phyloP scores from a whole-genome alignment of 2,329 filamentous ascomycete genomes.

The Pseudocercospora fuligena region DNA sequence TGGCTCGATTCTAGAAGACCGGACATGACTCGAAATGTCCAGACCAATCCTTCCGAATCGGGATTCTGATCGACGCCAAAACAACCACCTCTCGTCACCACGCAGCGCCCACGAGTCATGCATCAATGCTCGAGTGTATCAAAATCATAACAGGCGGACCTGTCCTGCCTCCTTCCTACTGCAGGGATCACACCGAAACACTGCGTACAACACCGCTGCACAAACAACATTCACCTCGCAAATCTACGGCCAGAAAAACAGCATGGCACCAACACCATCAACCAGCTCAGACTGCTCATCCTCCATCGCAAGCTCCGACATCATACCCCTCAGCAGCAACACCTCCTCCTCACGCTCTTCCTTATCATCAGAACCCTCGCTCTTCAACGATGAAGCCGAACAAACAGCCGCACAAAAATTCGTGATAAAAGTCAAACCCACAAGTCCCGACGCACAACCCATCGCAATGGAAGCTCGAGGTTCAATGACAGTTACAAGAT shows the following conservation, averaged over 20 bases:
- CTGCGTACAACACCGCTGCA: background rate
- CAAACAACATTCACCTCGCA: too few species aligned
- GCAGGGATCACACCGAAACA: background rate
- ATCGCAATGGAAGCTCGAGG: background rate
- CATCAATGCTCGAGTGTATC: background rate
- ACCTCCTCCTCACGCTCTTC: background rate
- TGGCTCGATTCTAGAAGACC: background rate
- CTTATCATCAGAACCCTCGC: background rate
- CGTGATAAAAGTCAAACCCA: background rate
- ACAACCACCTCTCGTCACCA: conserved; percentile 2
- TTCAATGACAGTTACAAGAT: background rate
- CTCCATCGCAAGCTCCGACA: background rate
- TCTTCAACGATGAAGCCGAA: conserved; percentile 3
- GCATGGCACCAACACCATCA: background rate
- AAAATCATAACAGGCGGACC: background rate
- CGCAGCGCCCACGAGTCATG: conserved; percentile 1
- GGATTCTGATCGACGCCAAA: background rate
- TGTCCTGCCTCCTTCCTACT: too few species aligned
- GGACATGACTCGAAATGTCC: background rate
- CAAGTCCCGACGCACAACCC: background rate
- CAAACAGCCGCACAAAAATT: background rate
- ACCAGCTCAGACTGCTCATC: background rate
- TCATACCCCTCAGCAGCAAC: background rate
- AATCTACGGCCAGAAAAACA: background rate
- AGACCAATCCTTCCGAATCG: background rate